Base-by-base conservation (phyloP, 352 stramenopile species). In the Globisporangium splendens region DNA sequence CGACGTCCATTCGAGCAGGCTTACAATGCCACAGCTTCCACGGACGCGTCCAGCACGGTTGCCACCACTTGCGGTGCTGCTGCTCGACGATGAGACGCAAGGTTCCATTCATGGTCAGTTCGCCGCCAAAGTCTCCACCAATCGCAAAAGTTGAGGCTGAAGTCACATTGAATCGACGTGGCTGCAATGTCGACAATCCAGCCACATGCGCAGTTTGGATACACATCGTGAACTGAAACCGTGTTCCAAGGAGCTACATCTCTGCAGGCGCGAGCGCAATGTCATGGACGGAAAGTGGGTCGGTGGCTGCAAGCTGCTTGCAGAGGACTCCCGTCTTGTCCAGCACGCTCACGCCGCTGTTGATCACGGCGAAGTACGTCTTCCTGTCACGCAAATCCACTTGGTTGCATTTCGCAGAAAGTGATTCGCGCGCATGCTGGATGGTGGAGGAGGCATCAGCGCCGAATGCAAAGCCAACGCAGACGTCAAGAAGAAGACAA, bases 41-140 rank as follows among this genome's bases (percentile, higher is more conserved):
- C 12, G 18, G 17, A 17, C n/a, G 24, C 15, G 53, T 59, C 41
- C 42, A 59, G 21, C 53, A 59, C 17, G 18, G 53, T 11, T 59
- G 53, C 53, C 53, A 59, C 53, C 53, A 59, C 44, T 59, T 59
- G 31, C 44, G 53, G 15, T 59, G 15, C 22, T 42, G 12, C 28
- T 59, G 53, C 42, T 59, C 28, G 53, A 59, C 22, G 7, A 18
- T 51, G 15, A 59, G 53, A 10, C 31, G 38, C 35, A 56, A 1
- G 3, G 35, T 22, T 20, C 50, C 50, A 17, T 48, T 56, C 50
- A 46, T 14, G 12, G 20, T 12, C 18, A 56, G 13, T 33, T 15
- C 18, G 10, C 35, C 50, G 14, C 46, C 18, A 28, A 56, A 14
- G 3, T 24, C 20, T 3, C 6, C 50, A 28, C 50, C 50, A 0